These are phyloP conservation scores for Capsella rubella DNA, from an alignment of 441 rosid species.

Conservation along the genomic window DNA sequence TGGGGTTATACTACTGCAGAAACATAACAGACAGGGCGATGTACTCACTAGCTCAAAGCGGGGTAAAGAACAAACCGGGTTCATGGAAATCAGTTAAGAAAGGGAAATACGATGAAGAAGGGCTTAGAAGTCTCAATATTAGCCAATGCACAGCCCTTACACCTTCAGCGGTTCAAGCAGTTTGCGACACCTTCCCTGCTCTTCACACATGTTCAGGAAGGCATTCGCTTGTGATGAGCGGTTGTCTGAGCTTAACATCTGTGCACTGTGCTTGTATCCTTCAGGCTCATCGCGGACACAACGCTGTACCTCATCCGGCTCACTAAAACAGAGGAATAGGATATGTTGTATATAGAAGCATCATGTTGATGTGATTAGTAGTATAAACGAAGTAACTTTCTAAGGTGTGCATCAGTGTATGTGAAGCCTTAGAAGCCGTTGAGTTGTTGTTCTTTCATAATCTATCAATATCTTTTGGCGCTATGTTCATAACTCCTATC, in stretches of 20 bases:
- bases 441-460: conserved; percentile 19
- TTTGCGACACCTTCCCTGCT: conserved; percentile 91
- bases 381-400: background rate
- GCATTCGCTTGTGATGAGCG: conserved; percentile 97
- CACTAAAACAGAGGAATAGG: conserved; percentile 49
- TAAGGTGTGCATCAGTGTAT: background rate
- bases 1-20: conserved; percentile 86
- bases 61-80: conserved; percentile 67
- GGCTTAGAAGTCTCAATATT: conserved; percentile 83
- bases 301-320: conserved; percentile 57
- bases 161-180: conserved; percentile 90
- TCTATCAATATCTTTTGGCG: conserved; percentile 1
- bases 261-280: conserved; percentile 92
- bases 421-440: conserved; percentile 5
- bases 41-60: conserved; percentile 79
- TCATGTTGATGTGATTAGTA: conserved; percentile 25
- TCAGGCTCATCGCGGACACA: conserved; percentile 72
- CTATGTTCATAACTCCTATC: background rate
- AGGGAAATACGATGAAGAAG: conserved; percentile 65
- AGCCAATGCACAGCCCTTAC: conserved; percentile 98
- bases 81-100: conserved; percentile 65
- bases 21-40: conserved; percentile 90
- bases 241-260: conserved; percentile 84
- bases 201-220: conserved; percentile 95
- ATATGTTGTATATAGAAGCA: conserved; percentile 27